Conservation (phyloP, 768 basidiomycete species). For the Myochromella boudieri region DNA sequence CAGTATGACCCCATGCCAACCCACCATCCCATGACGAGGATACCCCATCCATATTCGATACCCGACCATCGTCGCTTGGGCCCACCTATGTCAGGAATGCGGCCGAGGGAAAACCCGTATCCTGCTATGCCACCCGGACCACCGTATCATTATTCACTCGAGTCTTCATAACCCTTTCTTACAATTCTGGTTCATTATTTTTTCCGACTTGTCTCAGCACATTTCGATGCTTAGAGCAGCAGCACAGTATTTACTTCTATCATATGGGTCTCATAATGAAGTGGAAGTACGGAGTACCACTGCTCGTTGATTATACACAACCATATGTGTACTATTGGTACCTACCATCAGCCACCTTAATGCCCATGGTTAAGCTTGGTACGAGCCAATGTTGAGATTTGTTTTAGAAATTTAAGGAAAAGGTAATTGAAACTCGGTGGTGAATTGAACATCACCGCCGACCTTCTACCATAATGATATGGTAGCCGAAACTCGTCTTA, state of each 20-base stretch:
- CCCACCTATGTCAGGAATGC: slow-evolving; percentile 7
- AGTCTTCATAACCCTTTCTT: slow-evolving; percentile 2
- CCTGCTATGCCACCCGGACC: slow-evolving; percentile 17
- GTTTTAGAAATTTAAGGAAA: too few relatives aligned
- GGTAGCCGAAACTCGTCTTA: slow-evolving; percentile 84
- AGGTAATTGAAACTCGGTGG: too few relatives aligned
- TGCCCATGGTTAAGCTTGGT: not conserved
- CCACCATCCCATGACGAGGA: slow-evolving; percentile 7
- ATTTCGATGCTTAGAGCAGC: not conserved
- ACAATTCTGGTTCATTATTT: not conserved
- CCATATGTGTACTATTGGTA: slow-evolving; percentile 3
- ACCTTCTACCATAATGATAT: slow-evolving; percentile 91
- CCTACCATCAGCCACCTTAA: not conserved
- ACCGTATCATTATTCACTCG: slow-evolving; percentile 20
- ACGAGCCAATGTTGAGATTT: too few relatives aligned
- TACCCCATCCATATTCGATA: slow-evolving; percentile 8
- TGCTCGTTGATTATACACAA: not conserved
- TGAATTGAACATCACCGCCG: slow-evolving; percentile 47
- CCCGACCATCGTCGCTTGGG: slow-evolving; percentile 6
- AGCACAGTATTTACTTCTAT: not conserved
- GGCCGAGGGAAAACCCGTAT: slow-evolving; percentile 17
- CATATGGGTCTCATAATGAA: slow-evolving; percentile 1
- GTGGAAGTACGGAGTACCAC: not conserved
- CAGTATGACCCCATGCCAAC: slow-evolving; percentile 11
- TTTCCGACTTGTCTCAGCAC: not conserved